A percentile compares a stretch with the other conserved stretches of the same genome.
These are phyloP conservation scores for Bruguiera sexangula DNA, from an alignment of 345 rosid species.

Conservation along the genomic window DNA sequence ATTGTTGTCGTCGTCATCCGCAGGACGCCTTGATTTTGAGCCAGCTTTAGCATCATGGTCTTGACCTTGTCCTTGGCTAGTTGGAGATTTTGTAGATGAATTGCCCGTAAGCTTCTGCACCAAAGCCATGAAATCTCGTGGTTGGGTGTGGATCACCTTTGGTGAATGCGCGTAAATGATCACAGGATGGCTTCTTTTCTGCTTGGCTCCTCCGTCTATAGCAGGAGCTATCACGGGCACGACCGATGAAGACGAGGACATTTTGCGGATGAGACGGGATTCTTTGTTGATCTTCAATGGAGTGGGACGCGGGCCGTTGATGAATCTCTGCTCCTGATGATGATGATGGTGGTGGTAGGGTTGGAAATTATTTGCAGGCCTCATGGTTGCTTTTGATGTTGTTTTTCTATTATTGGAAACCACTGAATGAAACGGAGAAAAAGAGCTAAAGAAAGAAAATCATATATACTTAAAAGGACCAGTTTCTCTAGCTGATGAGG, in stretches of 20 bases:
- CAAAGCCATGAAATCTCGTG: conserved; percentile 25
- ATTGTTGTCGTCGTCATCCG: not conserved
- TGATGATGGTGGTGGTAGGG: not conserved
- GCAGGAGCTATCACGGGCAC: not conserved
- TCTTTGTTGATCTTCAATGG: conserved; percentile 19
- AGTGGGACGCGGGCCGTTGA: conserved; percentile 21
- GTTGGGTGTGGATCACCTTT: conserved; percentile 21
- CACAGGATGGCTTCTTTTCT: conserved; percentile 10
- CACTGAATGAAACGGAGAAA: not conserved
- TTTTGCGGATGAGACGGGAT: conserved; percentile 19
- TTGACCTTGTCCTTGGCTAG: not conserved
- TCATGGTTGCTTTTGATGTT: not conserved
- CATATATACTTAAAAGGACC: not conserved
- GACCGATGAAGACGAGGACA: not conserved
- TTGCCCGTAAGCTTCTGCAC: conserved; percentile 26
- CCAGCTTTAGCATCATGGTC: not conserved
- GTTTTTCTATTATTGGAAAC: not conserved
- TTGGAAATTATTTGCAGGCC: not conserved
- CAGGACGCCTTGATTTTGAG: not conserved
- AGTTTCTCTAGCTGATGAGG: too few species aligned
- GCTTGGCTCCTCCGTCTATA: not conserved
- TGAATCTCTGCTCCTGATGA: not conserved
- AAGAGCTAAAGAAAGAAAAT: not conserved
- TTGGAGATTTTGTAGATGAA: not conserved
- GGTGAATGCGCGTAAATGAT: conserved; percentile 22